phyloP scores from a whole-genome alignment of 768 basidiomycete genomes.

The Nevesoporus exiguus region DNA sequence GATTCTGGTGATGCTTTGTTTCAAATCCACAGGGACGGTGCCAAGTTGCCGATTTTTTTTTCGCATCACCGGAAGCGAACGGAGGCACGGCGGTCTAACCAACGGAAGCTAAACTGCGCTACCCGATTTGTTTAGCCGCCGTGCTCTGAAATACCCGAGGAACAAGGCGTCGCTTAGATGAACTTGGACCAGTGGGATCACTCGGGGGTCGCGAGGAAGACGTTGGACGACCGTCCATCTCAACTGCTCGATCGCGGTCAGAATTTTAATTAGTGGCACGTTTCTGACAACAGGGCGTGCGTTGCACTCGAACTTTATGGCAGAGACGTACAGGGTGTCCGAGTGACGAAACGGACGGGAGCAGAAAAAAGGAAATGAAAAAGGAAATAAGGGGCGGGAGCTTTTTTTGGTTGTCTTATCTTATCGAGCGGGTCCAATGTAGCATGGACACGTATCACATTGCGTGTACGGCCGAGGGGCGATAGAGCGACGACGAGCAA shows the following conservation, averaged over 20 bases:
- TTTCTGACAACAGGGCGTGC: background rate
- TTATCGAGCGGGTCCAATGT: constrained; percentile 25
- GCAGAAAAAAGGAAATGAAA: constrained; percentile 10
- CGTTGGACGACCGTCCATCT: background rate
- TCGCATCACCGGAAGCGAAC: constrained; percentile 24
- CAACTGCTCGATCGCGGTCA: background rate
- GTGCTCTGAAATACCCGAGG: background rate
- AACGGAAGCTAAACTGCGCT: background rate
- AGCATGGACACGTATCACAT: constrained; percentile 21
- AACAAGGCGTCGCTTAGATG: constrained; percentile 3
- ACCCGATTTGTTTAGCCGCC: background rate
- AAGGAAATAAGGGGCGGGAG: constrained; percentile 12
- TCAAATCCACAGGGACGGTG: constrained; percentile 14
- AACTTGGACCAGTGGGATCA: background rate
- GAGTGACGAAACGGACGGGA: constrained; percentile 18
- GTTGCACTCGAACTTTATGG: constrained; percentile 4
- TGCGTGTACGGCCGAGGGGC: constrained; percentile 12
- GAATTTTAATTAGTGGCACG: constrained; percentile 4
- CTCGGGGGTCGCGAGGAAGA: background rate
- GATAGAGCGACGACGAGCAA: constrained; percentile 17
- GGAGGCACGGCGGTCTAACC: background rate
- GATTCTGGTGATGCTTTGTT: constrained; percentile 9
- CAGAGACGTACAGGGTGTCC: background rate
- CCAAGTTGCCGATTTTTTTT: background rate
- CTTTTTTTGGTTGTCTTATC: constrained; percentile 25